Conservation (phyloP, 2,329 filamentous ascomycete genomes). For the Colletotrichum viniferum region DNA sequence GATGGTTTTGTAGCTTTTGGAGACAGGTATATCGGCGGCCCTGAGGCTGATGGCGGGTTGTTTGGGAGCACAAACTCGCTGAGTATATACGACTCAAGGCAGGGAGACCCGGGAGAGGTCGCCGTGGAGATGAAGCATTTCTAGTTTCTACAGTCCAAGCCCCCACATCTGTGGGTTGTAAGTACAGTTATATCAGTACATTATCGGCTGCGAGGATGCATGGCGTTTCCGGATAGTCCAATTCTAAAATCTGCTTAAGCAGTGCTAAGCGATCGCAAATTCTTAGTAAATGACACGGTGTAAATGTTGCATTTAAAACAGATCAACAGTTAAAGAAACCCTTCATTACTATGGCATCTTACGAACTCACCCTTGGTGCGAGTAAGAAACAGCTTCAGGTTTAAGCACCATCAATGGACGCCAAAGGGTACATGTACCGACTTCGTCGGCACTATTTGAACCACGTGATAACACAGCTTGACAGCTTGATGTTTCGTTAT, state of each 20-base stretch:
- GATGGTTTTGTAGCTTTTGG: slow-evolving; percentile 11
- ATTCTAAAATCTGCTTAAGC: fast-evolving
- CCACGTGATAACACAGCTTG: not conserved
- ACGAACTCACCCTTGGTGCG: fast-evolving
- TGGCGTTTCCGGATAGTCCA: not conserved
- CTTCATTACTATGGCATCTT: fast-evolving
- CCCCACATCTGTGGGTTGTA: not conserved
- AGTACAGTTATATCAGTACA: not conserved
- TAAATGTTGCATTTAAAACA: fast-evolving
- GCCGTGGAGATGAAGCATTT: not conserved
- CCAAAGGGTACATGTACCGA: not conserved
- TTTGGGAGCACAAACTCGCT: not conserved
- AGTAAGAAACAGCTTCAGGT: fast-evolving
- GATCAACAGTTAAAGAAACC: not conserved
- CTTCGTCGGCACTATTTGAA: not conserved
- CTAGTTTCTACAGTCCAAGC: not conserved
- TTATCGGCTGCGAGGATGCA: not conserved
- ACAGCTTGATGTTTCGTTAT: fast-evolving
- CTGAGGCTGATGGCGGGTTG: not conserved
- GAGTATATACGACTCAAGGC: not conserved
- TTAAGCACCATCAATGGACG: fast-evolving
- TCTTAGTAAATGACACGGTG: fast-evolving
- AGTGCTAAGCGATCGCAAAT: not conserved
- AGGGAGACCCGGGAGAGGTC: not conserved
- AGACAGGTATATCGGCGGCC: slow-evolving; percentile 6